phyloP scores from a whole-genome alignment of 352 stramenopile species.

The Phytophthora lateralis region DNA sequence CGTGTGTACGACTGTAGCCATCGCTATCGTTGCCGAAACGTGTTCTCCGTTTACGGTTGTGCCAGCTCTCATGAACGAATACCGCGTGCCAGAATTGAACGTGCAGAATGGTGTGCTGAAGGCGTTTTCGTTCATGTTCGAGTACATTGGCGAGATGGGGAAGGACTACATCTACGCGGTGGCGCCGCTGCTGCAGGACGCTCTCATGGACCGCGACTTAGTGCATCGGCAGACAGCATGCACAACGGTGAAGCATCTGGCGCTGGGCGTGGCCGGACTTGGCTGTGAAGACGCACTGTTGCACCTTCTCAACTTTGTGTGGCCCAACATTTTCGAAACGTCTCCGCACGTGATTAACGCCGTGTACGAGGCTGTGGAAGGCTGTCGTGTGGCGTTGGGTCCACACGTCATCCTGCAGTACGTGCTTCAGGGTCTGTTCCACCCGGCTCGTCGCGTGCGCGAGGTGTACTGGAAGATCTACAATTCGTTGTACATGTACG shows the following conservation, averaged over 20 bases:
- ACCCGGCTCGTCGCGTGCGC: constrained; percentile 97
- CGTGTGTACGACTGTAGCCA: constrained; percentile 99
- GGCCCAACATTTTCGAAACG: constrained; percentile 99
- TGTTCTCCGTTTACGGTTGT: constrained; percentile 99
- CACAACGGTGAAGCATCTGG: constrained; percentile 97
- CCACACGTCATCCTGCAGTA: constrained; percentile 98
- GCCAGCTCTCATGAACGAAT: constrained; percentile 99
- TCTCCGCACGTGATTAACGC: constrained; percentile 99
- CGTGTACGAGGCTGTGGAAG: constrained; percentile 98
- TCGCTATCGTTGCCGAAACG: constrained; percentile 99
- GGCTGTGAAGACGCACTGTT: constrained; percentile 98
- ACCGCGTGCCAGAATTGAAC: constrained; percentile 98
- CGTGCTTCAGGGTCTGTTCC: constrained; percentile 97
- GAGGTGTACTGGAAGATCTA: constrained; percentile 99
- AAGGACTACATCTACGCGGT: constrained; percentile 99
- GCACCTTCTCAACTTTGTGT: constrained; percentile 99
- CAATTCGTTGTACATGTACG: constrained; percentile 99
- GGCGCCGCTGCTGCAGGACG: constrained; percentile 98
- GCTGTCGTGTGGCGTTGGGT: constrained; percentile 95
- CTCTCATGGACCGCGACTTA: constrained; percentile 98
- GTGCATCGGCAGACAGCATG: constrained; percentile 99
- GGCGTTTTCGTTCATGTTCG: constrained; percentile 99
- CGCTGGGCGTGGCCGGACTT: constrained; percentile 95
- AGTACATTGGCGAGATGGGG: constrained; percentile 99
- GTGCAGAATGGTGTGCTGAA: constrained; percentile 99